Conservation (phyloP, 768 basidiomycete species). For the Tephrocybe sp. region DNA sequence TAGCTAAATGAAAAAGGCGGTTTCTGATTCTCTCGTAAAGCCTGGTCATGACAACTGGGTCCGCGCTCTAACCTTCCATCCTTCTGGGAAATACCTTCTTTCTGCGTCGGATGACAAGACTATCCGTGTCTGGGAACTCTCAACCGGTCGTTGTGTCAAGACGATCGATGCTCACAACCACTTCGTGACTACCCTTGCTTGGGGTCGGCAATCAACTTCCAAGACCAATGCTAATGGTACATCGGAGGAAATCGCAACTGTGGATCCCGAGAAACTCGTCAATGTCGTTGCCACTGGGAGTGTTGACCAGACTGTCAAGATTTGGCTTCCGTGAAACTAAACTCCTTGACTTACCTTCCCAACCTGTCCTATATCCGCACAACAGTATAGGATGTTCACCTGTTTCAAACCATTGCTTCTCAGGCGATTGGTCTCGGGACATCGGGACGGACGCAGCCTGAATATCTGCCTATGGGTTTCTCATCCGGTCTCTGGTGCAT, state of each 20-base stretch:
- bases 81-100: slow-evolving; percentile 84
- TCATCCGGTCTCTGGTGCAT: slow-evolving; percentile 7
- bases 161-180: slow-evolving; percentile 85
- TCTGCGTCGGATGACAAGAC: slow-evolving; percentile 93
- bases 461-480: slow-evolving; percentile 9
- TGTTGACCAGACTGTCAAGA: slow-evolving; percentile 65
- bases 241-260: slow-evolving; percentile 19
- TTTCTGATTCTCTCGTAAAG: slow-evolving; percentile 27
- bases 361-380: background rate
- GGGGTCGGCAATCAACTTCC: slow-evolving; percentile 62
- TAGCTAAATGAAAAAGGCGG: slow-evolving; percentile 3
- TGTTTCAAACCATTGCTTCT: background rate
- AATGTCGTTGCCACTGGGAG: slow-evolving; percentile 71
- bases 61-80: slow-evolving; percentile 85
- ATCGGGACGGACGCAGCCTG: slow-evolving; percentile 4
- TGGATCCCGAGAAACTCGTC: slow-evolving; percentile 55
- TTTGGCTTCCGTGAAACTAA: slow-evolving; percentile 51
- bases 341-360: background rate
- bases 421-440: slow-evolving; percentile 2
- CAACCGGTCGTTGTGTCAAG: slow-evolving; percentile 82
- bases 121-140: slow-evolving; percentile 86
- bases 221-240: slow-evolving; percentile 31
- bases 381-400: background rate
- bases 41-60: slow-evolving; percentile 91
- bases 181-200: slow-evolving; percentile 78